Evolutionary conservation across 2,329 filamentous ascomycete genomes (phyloP), one percentile per base, ranked within the genome.

Genomic region (Chaetoscypha palmicola): DNA sequence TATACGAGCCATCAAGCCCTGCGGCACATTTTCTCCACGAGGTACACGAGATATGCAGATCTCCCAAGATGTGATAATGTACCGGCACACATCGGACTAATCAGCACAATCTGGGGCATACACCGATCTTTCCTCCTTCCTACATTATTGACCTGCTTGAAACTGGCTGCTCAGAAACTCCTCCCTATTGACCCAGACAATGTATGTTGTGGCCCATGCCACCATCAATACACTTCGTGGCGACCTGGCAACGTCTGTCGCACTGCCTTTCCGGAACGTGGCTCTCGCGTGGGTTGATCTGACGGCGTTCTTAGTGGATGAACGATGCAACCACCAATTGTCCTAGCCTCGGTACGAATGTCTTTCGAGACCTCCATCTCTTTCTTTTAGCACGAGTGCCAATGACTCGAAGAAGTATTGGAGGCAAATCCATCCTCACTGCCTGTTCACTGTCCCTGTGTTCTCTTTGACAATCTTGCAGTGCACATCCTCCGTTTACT

Each of bases 241-340:
- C 32, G 12, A 17, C 22, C 16, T 23, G 23, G 37, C 10, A 39
- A 8, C 5, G 5, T 8, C 8, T 19, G 12, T 30, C 12, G 10
- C 9, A 14, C 37, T 32, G 16, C 14, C n/a, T 32, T 4, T 9
- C n/a, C 8, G 32, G 26, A 40, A 40, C 38, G 38, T 40, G 38
- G 38, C 38, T 40, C 38, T 10, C 38, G 38, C 38, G 38, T 40
- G 38, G 24, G 20, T 40, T 26, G 24, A 28, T 28, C 12, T 28
- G 24, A 12, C 12, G 24, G 24, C 24, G 12, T 12, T 12, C 7
- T 28, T 28, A 28, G 24, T 28, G 24, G 7, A 12, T 12, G 12
- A 28, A 7, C 24, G 24, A 28, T 28, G 24, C 24, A 28, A 28
- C 24, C 24, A 7, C 24, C 7, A 28, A 28, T 7, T 7, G 12